Evolutionary conservation across 2,329 filamentous ascomycete species (phyloP).

Genomic region (Cercospora zeina): DNA sequence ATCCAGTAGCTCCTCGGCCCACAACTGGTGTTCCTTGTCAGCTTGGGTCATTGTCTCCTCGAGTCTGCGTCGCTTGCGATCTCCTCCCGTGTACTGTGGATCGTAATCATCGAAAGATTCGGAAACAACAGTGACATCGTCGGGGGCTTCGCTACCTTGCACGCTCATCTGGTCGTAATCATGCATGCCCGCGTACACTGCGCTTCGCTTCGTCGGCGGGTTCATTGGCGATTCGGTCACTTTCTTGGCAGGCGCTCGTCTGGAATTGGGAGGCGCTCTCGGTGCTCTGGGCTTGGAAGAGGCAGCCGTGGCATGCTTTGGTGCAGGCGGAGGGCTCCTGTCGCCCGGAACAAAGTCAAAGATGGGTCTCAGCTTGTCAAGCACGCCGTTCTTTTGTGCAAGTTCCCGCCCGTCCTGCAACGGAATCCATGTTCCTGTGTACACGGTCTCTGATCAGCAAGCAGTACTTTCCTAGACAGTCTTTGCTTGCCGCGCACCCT

Average conservation of each 20-base stretch:
- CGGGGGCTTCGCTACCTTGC: conserved; percentile 69
- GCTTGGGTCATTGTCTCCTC: conserved; percentile 58
- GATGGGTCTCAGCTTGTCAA: conserved; percentile 79
- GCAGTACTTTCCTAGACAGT: neutral
- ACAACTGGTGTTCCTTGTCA: conserved; percentile 84
- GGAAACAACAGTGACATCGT: conserved; percentile 79
- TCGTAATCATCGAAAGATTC: conserved; percentile 84
- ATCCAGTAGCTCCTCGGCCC: conserved; percentile 89
- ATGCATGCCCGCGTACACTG: conserved; percentile 57
- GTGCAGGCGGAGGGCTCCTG: conserved; percentile 86
- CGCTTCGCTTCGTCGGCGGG: conserved; percentile 47
- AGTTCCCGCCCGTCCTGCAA: conserved; percentile 76
- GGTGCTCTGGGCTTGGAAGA: conserved; percentile 77
- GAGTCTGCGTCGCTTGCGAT: conserved; percentile 76
- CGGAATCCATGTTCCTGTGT: conserved; percentile 88
- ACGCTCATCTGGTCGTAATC: conserved; percentile 37
- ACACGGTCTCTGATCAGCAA: conserved; percentile 18
- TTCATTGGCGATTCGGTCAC: conserved; percentile 42
- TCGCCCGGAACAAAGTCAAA: conserved; percentile 87
- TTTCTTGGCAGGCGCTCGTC: conserved; percentile 30
- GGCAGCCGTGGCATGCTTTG: conserved; percentile 74
- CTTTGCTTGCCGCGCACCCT: conserved; percentile 58
- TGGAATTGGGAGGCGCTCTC: conserved; percentile 46
- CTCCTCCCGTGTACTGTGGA: conserved; percentile 59
- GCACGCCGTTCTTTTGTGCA: conserved; percentile 81